Evolutionary conservation across 1,139 yeast genomes (phyloP), one percentile per base, ranked within the genome.

Genomic region (Geotrichum reessii): DNA sequence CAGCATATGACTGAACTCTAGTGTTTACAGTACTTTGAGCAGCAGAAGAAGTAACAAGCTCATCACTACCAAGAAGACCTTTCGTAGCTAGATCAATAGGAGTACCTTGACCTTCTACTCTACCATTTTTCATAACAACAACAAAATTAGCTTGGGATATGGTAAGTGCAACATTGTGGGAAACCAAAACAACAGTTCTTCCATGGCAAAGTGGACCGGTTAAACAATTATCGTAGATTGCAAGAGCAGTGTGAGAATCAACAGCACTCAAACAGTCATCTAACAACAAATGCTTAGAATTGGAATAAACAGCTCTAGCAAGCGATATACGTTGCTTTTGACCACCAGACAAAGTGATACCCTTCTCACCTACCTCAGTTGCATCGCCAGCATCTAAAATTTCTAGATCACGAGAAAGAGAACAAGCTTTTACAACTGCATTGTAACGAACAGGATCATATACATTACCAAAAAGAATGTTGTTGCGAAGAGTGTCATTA

Each of bases 251-350:
- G 71, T 92, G 97, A 7, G 98, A 87, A 72, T 93, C 99, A 61
- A 93, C 98, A 52, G 99, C 98, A 71, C 96, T 86, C 66, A 93
- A 79, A 77, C 98, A 92, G 73, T 93, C 99, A 75, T 93, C 99
- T 58, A 93, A 78, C 63, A 93, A 73, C 54, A 93, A 79, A 68
- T 88, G 91, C 63, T 83, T 84, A 1, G 97, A 87, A 67, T 83
- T 82, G 1, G 96, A 89, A 71, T 93, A 93, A 65, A 93, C 76
- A 1, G 98, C 97, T 72, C 99, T 84, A 1, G 99, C 98, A 60
- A 93, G 78, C 1, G 97, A 91, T 51, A 92, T 93, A 73, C 98
- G 84, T 75, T 93, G 98, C 72, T 93, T 93, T 75, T 93, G 98
- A 59, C 99, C 99, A 66, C 99, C 99, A 47, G 97, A 91, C 59